phyloP scores from a whole-genome alignment of 352 stramenopile genomes.

The Globisporangium okanoganense region DNA sequence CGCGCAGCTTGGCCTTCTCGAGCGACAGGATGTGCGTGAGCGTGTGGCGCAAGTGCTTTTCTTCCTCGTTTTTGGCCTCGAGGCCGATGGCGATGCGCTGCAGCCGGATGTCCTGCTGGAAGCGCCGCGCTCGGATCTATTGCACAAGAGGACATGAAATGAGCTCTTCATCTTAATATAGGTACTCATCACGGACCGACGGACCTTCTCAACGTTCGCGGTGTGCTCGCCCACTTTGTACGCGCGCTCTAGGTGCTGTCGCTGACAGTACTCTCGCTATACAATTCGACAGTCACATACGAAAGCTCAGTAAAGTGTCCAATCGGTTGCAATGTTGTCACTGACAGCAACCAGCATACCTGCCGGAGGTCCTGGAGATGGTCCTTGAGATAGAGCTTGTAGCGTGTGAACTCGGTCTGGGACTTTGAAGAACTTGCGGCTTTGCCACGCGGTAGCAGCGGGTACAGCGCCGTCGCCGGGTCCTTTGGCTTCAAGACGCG shows the following conservation, averaged over 20 bases:
- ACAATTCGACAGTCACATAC: background rate
- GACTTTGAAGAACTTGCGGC: slow-evolving; percentile 29
- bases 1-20: slow-evolving; percentile 62
- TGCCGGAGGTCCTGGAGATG: slow-evolving; percentile 58
- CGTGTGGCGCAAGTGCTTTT: slow-evolving; percentile 60
- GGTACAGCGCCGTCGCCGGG: slow-evolving; percentile 32
- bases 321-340: background rate
- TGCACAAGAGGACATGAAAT: background rate
- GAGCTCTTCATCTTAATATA: too few species aligned
- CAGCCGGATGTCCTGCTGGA: slow-evolving; percentile 66
- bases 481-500: slow-evolving; percentile 3
- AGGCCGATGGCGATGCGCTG: slow-evolving; percentile 60
- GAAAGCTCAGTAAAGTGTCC: background rate
- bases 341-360: slow-evolving; percentile 11
- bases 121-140: slow-evolving; percentile 55
- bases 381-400: slow-evolving; percentile 67
- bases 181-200: too few species aligned
- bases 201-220: slow-evolving; percentile 55
- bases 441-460: slow-evolving; percentile 25
- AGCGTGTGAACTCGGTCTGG: slow-evolving; percentile 52
- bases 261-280: slow-evolving; percentile 53
- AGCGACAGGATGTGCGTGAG: slow-evolving; percentile 61
- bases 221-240: slow-evolving; percentile 61
- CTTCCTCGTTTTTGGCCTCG: slow-evolving; percentile 58
- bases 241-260: slow-evolving; percentile 54